Percentiles rank a stretch among this genome's conserved stretches.
These are phyloP conservation scores for Casaregolazyma suthepensis DNA, from an alignment of 1,139 yeast species.

Conservation along the genomic window DNA sequence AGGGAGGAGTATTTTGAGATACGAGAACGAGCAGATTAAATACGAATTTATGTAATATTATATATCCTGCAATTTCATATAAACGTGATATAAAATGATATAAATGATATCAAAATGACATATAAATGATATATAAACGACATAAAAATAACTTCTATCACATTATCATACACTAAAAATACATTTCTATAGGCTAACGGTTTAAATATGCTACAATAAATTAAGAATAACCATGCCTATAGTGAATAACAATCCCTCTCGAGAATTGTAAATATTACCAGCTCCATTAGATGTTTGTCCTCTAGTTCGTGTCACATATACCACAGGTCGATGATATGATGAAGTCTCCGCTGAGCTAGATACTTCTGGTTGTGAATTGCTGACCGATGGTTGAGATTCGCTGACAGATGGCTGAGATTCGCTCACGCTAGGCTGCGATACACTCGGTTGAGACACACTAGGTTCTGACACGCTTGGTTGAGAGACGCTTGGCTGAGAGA, in stretches of 20 bases:
- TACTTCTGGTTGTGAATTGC: background rate
- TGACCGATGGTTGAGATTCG: background rate
- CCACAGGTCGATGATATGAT: constrained; percentile 3
- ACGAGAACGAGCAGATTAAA: background rate
- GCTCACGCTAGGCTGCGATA: background rate
- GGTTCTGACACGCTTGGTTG: background rate
- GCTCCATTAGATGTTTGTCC: background rate
- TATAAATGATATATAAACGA: too few species aligned
- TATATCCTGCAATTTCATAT: background rate
- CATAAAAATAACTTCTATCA: too few species aligned
- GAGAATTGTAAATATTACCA: background rate
- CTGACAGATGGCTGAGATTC: background rate
- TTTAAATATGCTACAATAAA: background rate
- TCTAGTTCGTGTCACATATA: constrained; percentile 8
- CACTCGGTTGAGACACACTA: background rate
- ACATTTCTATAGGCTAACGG: background rate
- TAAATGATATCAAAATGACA: background rate
- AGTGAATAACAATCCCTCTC: background rate
- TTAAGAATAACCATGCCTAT: constrained; percentile 1
- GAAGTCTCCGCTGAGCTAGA: background rate
- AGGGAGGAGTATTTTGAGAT: background rate
- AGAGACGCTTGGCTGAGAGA: background rate
- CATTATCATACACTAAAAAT: background rate
- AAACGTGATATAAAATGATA: background rate
- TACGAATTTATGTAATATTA: background rate